These are phyloP conservation scores for Nidula microcarpa DNA, from an alignment of 768 basidiomycete genomes.

Conservation along the genomic window DNA sequence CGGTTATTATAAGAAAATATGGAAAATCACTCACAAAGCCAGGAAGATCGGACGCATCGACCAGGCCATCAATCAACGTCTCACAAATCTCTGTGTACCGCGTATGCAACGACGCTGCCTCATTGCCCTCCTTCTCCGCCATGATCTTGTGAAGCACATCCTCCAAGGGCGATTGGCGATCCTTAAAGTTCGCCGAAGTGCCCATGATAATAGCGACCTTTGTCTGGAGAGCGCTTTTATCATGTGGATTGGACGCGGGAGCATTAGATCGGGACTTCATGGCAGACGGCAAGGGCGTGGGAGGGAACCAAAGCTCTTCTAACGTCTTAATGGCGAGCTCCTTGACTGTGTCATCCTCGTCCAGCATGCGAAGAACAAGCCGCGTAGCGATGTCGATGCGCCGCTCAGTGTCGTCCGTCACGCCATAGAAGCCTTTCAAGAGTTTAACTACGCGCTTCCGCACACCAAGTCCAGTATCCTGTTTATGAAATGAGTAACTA, in stretches of 20 bases:
- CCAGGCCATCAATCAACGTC: slow-evolving; percentile 80
- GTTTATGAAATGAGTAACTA: slow-evolving; percentile 1
- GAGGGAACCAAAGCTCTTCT: slow-evolving; percentile 88
- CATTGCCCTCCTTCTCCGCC: slow-evolving; percentile 58
- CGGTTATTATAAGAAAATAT: neutral
- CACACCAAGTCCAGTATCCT: slow-evolving; percentile 95
- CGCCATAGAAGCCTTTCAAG: slow-evolving; percentile 75
- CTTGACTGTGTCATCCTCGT: slow-evolving; percentile 94
- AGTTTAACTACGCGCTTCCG: slow-evolving; percentile 96
- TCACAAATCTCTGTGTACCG: slow-evolving; percentile 85
- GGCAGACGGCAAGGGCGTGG: slow-evolving; percentile 23
- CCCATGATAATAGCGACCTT: slow-evolving; percentile 86
- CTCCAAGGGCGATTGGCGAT: slow-evolving; percentile 81
- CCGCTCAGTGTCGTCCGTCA: slow-evolving; percentile 54
- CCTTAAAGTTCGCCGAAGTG: slow-evolving; percentile 77
- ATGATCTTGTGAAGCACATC: slow-evolving; percentile 83
- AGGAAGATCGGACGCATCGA: slow-evolving; percentile 79
- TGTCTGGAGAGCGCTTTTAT: slow-evolving; percentile 51
- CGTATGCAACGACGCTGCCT: slow-evolving; percentile 50
- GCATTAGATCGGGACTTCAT: slow-evolving; percentile 30
- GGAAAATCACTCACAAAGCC: slow-evolving; percentile 56
- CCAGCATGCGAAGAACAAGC: slow-evolving; percentile 79
- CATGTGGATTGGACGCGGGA: slow-evolving; percentile 26
- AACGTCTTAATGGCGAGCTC: slow-evolving; percentile 88
- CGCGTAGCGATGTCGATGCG: slow-evolving; percentile 79